These are phyloP conservation scores for Leccinum subgranulosum DNA, from an alignment of 768 basidiomycete genomes.

Conservation along the genomic window DNA sequence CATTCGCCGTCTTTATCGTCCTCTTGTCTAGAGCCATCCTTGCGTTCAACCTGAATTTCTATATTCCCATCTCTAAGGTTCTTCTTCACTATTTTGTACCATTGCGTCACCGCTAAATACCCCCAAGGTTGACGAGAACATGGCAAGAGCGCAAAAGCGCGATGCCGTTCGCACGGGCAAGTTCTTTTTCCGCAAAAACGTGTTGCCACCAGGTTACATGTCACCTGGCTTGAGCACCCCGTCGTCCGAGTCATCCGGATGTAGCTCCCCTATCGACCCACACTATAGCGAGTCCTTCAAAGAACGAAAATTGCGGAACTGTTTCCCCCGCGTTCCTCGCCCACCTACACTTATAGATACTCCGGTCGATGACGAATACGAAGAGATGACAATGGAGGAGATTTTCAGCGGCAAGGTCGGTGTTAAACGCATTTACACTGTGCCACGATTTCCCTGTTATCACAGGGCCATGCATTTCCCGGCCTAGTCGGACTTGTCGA, in stretches of 20 bases:
- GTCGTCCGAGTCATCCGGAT: constrained; percentile 38
- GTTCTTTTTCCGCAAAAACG: constrained; percentile 88
- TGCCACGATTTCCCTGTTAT: constrained; percentile 1
- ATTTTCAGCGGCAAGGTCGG: constrained; percentile 91
- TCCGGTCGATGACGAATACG: constrained; percentile 78
- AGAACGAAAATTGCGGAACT: constrained; percentile 67
- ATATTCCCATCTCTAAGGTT: constrained; percentile 96
- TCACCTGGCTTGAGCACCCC: constrained; percentile 39
- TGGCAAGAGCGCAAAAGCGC: constrained; percentile 83
- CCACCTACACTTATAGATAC: constrained; percentile 52
- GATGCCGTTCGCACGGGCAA: constrained; percentile 70
- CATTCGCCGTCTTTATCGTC: constrained; percentile 92
- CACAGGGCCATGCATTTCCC: constrained; percentile 63
- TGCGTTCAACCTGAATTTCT: constrained; percentile 88
- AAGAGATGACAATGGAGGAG: constrained; percentile 88
- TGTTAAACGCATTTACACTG: constrained; percentile 2
- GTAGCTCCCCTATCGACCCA: constrained; percentile 35
- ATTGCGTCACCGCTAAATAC: neutral
- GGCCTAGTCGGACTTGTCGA: constrained; percentile 80
- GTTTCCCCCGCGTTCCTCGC: constrained; percentile 51
- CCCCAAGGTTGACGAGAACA: constrained; percentile 91
- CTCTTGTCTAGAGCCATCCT: constrained; percentile 93
- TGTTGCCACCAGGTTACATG: constrained; percentile 57
- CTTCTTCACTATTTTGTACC: neutral
- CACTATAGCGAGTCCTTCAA: constrained; percentile 41